These are phyloP conservation scores for Apiospora malaysiana DNA, from an alignment of 2,329 filamentous ascomycete genomes.

Conservation along the genomic window DNA sequence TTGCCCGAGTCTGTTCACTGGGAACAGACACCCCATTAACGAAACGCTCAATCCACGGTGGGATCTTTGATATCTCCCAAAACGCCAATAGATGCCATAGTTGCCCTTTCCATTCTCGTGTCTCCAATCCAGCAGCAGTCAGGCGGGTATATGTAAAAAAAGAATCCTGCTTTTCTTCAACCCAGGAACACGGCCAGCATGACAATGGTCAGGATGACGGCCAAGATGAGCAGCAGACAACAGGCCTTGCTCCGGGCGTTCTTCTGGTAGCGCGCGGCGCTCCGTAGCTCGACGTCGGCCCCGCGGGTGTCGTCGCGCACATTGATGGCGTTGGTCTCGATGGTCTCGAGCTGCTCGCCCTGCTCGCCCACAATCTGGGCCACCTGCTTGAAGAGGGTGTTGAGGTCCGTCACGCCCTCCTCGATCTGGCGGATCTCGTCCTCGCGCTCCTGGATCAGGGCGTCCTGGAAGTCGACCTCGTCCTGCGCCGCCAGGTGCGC, in stretches of 20 bases:
- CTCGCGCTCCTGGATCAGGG: conserved; percentile 93
- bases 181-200: conserved; percentile 84
- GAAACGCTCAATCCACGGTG: background rate
- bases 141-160: background rate
- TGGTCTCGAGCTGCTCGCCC: conserved; percentile 85
- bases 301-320: conserved; percentile 82
- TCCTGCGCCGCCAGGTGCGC: conserved; percentile 85
- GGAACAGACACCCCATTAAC: background rate
- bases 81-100: conserved; percentile 30
- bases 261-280: conserved; percentile 91
- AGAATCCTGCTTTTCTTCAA: conserved; percentile 44
- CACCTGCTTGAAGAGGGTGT: conserved; percentile 97
- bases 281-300: conserved; percentile 83
- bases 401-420: conserved; percentile 92
- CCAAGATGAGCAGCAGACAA: conserved; percentile 86
- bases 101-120: conserved; percentile 24
- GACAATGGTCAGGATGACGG: conserved; percentile 87
- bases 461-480: conserved; percentile 97
- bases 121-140: conserved; percentile 24
- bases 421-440: conserved; percentile 97
- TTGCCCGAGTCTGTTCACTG: background rate
- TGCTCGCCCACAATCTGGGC: conserved; percentile 96
- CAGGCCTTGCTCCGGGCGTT: conserved; percentile 94
- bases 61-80: conserved; percentile 24
- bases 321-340: conserved; percentile 85